A percentile compares a stretch with the other conserved stretches of the same genome.
phyloP scores from a whole-genome alignment of 1,284 basidiomycete genomes.

The Microbotryum saponariae region DNA sequence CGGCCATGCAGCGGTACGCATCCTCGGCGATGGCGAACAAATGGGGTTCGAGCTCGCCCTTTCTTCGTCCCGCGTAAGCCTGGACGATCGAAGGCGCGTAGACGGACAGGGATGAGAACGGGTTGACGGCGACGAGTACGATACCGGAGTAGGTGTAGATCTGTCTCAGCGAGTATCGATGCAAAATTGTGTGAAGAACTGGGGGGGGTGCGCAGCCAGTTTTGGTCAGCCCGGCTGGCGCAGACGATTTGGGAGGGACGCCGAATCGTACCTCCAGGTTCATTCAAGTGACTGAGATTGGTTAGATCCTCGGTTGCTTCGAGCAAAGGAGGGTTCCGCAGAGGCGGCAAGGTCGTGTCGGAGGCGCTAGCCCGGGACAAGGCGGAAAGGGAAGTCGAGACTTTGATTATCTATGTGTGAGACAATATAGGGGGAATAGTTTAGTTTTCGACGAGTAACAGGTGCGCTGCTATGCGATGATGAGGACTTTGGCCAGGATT shows the following conservation, averaged over 20 bases:
- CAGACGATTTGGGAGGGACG: not conserved
- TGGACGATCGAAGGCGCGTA: conserved; percentile 95
- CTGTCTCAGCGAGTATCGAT: conserved; percentile 91
- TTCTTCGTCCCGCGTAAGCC: conserved; percentile 83
- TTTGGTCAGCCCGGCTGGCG: not conserved
- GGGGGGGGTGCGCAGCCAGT: conserved; percentile 1
- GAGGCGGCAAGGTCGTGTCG: conserved; percentile 57
- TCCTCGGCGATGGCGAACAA: conserved; percentile 99
- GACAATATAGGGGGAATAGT: too few species aligned
- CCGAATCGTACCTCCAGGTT: conserved; percentile 73
- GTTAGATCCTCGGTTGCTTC: conserved; percentile 98
- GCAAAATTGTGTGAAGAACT: conserved; percentile 95
- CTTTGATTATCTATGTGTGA: too few species aligned
- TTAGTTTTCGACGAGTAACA: too few species aligned
- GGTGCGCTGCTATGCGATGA: too few species aligned
- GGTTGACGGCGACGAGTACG: conserved; percentile 94
- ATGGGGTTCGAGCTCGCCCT: conserved; percentile 95
- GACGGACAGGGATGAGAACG: conserved; percentile 62
- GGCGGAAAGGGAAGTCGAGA: not conserved
- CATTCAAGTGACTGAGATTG: conserved; percentile 94
- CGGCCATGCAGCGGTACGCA: conserved; percentile 95
- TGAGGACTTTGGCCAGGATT: too few species aligned
- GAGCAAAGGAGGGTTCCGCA: conserved; percentile 91
- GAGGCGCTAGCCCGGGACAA: conserved; percentile 24
- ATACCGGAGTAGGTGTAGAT: conserved; percentile 99